Evolutionary conservation across 2,329 filamentous ascomycete genomes (phyloP).

Genomic region (Simplicillium aogashimaense): DNA sequence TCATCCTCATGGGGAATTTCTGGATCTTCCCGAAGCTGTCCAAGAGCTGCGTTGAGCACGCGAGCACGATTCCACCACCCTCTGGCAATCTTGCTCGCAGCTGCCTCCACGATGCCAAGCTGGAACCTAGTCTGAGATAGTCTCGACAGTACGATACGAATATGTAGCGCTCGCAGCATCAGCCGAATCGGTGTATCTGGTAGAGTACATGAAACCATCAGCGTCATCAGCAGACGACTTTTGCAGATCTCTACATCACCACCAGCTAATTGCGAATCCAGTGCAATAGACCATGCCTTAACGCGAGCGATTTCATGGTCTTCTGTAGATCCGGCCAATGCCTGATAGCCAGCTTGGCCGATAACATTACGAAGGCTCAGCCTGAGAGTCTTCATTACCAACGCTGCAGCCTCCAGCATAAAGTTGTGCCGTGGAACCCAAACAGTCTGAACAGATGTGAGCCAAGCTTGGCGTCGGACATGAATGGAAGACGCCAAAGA

Average conservation of each 20-base stretch:
- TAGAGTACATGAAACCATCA: constrained; percentile 80
- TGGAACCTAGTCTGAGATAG: constrained; percentile 55
- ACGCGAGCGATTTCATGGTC: constrained; percentile 80
- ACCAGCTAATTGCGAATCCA: constrained; percentile 86
- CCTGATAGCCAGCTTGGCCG: constrained; percentile 66
- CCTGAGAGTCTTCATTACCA: constrained; percentile 72
- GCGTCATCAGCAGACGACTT: constrained; percentile 72
- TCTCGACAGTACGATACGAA: constrained; percentile 82
- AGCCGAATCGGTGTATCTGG: constrained; percentile 73
- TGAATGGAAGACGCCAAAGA: constrained; percentile 75
- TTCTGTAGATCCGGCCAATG: constrained; percentile 68
- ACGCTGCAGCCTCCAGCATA: constrained; percentile 72
- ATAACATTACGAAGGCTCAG: constrained; percentile 70
- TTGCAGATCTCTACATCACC: constrained; percentile 86
- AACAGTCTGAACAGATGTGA: constrained; percentile 84
- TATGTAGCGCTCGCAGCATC: constrained; percentile 88
- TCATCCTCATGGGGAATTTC: constrained; percentile 40
- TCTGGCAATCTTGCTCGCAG: constrained; percentile 65
- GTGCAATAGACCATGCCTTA: constrained; percentile 86
- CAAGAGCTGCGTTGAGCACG: constrained; percentile 43
- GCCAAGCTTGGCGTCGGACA: constrained; percentile 80
- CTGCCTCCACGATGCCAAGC: constrained; percentile 52
- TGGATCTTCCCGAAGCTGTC: constrained; percentile 30
- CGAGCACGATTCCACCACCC: constrained; percentile 76
- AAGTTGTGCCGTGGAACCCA: constrained; percentile 86